Evolutionary conservation across 2,329 filamentous ascomycete species (phyloP), one percentile per base, ranked within the genome.

Genomic region (Fusarium lyarnte): DNA sequence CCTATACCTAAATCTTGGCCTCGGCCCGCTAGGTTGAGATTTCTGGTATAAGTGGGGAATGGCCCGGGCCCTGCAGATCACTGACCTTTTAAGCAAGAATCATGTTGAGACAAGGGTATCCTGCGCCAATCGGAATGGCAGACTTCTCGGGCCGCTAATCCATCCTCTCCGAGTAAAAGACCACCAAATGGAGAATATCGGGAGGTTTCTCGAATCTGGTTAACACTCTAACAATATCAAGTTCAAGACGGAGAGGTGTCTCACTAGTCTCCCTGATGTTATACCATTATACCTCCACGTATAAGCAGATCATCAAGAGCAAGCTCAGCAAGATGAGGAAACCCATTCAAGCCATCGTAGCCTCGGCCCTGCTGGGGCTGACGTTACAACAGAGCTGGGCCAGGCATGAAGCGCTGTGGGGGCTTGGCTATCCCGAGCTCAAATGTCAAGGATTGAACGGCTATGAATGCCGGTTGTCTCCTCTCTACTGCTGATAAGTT

Each of bases 291-390:
- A 4, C 9, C 6, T 12, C n/a, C 12, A 7, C 43, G 25, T 46
- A 14, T 29, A 1, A 5, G 25, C 9, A 14, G 12, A 10, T 14
- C 3, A 21, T 46, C 12, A 2, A 29, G 13, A 16, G 3, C 1
- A 16, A 11, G 1, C 19, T 3, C 16, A n/a, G 21, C 6, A 21
- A 6, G 45, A 31, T 47, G 7, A 31, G 27, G 10, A 47, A 31
- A 31, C 12, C 14, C 21, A n/a, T 31, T 31, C 10, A 9, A 47
- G 45, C 6, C 3, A 29, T n/a, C 6, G 9, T 29, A n/a, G 19
- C 12, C 9, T n/a, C 13, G 5, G 27, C 21, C 45, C n/a, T 47
- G 9, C 45, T 19, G 45, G 25, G 14, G 6, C 3, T 17, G 27
- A 31, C 8, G 45, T 31, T 47, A 5, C 45, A n/a, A 31, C 6